A percentile compares a stretch with the other conserved stretches of the same genome.
phyloP scores from a whole-genome alignment of 352 stramenopile species.

The Phytophthora chlamydospora region DNA sequence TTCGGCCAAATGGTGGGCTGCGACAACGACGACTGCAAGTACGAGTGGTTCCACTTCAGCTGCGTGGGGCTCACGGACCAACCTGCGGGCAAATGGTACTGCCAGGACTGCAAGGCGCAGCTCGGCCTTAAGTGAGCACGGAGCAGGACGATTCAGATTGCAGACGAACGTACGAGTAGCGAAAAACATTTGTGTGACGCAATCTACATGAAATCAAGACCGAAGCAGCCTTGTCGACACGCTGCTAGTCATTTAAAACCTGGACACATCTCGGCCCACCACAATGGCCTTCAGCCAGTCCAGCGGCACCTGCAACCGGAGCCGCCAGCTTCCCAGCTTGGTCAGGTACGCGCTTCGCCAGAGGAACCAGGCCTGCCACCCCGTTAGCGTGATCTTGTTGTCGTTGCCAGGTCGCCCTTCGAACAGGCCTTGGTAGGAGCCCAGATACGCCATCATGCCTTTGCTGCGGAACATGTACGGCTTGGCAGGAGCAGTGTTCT shows the following conservation, averaged over 20 bases:
- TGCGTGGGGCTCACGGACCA: conserved; percentile 89
- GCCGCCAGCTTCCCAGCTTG: conserved; percentile 91
- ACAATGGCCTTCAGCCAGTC: conserved; percentile 97
- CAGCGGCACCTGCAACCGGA: conserved; percentile 95
- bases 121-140: conserved; percentile 68
- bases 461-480: conserved; percentile 78
- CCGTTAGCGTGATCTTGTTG: conserved; percentile 63
- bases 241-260: conserved; percentile 82
- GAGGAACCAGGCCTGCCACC: conserved; percentile 88
- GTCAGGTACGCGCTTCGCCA: conserved; percentile 96
- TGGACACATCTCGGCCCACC: conserved; percentile 94
- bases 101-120: conserved; percentile 73
- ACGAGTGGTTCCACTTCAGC: conserved; percentile 93
- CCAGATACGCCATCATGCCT: conserved; percentile 95
- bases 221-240: not conserved
- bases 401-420: conserved; percentile 55
- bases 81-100: conserved; percentile 85
- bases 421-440: conserved; percentile 92
- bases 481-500: conserved; percentile 46
- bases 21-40: conserved; percentile 94
- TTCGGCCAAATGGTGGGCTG: conserved; percentile 93
- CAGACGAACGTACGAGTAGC: no score
- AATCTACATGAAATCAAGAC: not conserved
- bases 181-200: no score
- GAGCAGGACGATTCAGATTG: not conserved